phyloP scores from a whole-genome alignment of 164 flowering plant genomes.

The Houttuynia cordata region DNA sequence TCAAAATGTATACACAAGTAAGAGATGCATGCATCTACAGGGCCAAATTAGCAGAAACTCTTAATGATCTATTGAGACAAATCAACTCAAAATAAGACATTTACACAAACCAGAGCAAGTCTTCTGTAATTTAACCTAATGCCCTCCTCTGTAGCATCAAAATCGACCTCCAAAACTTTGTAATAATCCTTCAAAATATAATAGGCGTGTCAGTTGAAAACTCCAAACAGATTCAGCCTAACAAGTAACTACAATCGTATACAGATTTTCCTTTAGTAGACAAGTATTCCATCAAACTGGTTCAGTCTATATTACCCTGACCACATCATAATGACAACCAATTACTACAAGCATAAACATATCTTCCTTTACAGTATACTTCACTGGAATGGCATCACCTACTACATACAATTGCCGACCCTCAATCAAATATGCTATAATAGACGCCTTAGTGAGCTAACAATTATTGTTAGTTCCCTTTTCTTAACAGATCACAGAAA shows the following conservation, averaged over 20 bases:
- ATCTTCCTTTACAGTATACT: too few species aligned
- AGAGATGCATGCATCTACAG: not conserved
- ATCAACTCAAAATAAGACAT: not conserved
- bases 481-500: too few species aligned
- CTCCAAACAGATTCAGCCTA: not conserved
- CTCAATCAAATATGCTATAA: too few species aligned
- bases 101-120: conserved; percentile 71
- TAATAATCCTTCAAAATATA: conserved; percentile 30
- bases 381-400: too few species aligned
- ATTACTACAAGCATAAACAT: too few species aligned
- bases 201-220: not conserved
- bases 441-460: too few species aligned
- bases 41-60: not conserved
- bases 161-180: conserved; percentile 73
- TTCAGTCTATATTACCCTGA: too few species aligned
- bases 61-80: not conserved
- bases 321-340: too few species aligned
- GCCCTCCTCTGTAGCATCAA: conserved; percentile 74
- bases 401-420: too few species aligned
- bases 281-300: too few species aligned
- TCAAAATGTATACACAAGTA: conserved; percentile 1
- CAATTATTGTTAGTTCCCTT: too few species aligned
- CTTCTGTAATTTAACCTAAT: conserved; percentile 57
- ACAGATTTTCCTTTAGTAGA: too few species aligned
- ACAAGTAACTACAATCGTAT: not conserved